Base-by-base conservation (phyloP, 345 rosid genomes). In the Aquilaria sinensis region DNA sequence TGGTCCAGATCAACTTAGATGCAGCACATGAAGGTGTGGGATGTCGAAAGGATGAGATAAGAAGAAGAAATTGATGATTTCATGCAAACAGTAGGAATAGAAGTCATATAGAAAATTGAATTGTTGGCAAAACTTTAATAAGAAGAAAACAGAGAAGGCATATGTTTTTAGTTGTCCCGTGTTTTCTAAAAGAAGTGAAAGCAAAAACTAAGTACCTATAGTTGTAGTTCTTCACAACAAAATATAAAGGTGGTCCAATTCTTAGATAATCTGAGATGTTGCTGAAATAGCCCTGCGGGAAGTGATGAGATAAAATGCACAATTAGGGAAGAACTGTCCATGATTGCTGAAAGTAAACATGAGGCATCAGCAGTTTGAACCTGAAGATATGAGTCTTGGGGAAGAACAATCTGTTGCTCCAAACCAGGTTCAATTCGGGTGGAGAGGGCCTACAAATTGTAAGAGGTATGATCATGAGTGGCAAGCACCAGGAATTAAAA, bases 381-480 rank as follows among this genome's bases (percentile, higher is more conserved):
- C 96, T 93, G 98, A 77, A 93, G 96, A 78, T 93, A 93, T 1
- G 98, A 93, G 74, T 93, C 96, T 51, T 74, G 82, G 12, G 98
- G 98, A 77, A 93, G 98, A 73, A 93, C 98, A 79, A 88, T 88
- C 75, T 88, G 78, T 74, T 93, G 97, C 60, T 93, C 98, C 80
- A 93, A 72, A 74, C 98, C 99, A 68, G 97, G 89, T 74, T 94
- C 89, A 56, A 90, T 74, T 70, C 99, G 81, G 48, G 97, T 88
- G 63, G 89, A 74, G 65, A 94, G 71, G 34, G 99, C 99, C 99
- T 94, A 66, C 45, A 50, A 64, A 48, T 50, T 74, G 62, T 63
- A 62, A 37, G 52, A 53, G 58, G 72, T 60, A 64, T 53, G 58
- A 53, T 54, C 65, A 67, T 52, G 31, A 48, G 3, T 12, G 50